Percentiles rank a stretch among this genome's conserved stretches.
These are phyloP conservation scores for Diaporthe citrichinensis DNA, from an alignment of 2,329 filamentous ascomycete species.

Conservation along the genomic window DNA sequence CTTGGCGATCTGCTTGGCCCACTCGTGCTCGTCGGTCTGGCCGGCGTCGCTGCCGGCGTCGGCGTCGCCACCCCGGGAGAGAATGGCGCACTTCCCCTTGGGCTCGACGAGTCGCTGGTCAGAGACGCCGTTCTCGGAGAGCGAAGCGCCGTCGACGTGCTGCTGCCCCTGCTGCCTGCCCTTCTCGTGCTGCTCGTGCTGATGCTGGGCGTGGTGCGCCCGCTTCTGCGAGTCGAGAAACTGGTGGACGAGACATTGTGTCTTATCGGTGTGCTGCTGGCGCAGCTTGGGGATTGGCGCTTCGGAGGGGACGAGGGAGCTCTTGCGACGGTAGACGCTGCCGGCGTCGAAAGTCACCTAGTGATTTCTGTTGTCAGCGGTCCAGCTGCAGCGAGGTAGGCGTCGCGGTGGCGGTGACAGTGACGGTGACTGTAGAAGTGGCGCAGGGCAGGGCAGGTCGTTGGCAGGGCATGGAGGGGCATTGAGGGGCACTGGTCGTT, in stretches of 20 bases:
- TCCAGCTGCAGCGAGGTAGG: neutral
- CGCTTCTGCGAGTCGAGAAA: constrained; percentile 71
- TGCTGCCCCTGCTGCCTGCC: constrained; percentile 38
- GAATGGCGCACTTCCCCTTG: constrained; percentile 51
- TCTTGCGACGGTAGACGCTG: constrained; percentile 75
- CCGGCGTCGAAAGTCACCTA: constrained; percentile 74
- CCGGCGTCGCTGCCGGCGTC: constrained; percentile 59
- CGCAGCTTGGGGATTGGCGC: constrained; percentile 54
- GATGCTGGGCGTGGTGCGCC: constrained; percentile 43
- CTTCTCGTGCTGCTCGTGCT: constrained; percentile 42
- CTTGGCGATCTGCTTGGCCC: constrained; percentile 64
- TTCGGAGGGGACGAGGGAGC: constrained; percentile 71
- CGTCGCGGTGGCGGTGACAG: neutral
- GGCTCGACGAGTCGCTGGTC: constrained; percentile 51
- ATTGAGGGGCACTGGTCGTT: constrained; percentile 41
- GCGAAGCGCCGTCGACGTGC: constrained; percentile 43
- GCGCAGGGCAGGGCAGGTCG: neutral
- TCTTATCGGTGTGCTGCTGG: constrained; percentile 54
- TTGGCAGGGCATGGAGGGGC: constrained; percentile 10
- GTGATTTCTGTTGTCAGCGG: neutral
- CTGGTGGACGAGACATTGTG: constrained; percentile 76
- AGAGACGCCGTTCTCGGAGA: constrained; percentile 41
- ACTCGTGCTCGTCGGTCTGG: constrained; percentile 70
- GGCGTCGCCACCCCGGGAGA: constrained; percentile 54
- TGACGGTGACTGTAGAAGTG: neutral